Evolutionary conservation across 352 stramenopile genomes (phyloP), one percentile per base, ranked within the genome.

Genomic region (Phytophthora pseudosyringae): DNA sequence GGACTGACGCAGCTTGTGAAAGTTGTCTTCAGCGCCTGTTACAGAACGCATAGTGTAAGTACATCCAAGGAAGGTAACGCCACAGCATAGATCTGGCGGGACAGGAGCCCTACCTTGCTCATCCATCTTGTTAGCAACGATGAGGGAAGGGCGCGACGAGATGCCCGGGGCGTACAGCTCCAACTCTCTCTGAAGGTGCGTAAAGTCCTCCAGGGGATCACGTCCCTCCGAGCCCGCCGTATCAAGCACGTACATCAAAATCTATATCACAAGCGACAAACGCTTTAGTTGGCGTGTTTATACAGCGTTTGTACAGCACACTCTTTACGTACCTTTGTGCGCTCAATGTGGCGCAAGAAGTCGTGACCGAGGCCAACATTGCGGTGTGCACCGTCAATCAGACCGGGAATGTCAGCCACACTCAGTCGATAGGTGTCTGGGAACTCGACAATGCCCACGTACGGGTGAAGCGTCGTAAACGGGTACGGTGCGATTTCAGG

Each of bases 261-360:
- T 88, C 87, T 95, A 67, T 33, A 43, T 15, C 47, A 16, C 51
- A 35, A 39, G 3, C 29, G 58, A 18, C 28, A 48, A 4, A 38
- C 18, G 10, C 13, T 31, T 18, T 18, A 6, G 25, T 59, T 35
- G 59, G 31, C 12, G 28, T 28, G 36, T 5, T 18, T 25, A 15
- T 9, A 13, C n/a, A 35, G 47, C 33, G 16, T 13, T 15, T 41
- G 46, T 11, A 4, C 10, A 56, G 13, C 7, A 18, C 21, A 44
- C 32, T 39, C 21, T 29, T 44, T 35, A 16, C 41, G 57, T 60
- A 99, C 95, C 65, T 98, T 97, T 64, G 97, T 99, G 32, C 98
- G 93, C 74, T 99, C 96, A 44, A 99, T 98, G 76, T 99, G 98
- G 21, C 97, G 81, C 51, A 99, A 74, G 69, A 99, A 99, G 36